These are phyloP conservation scores for Plantago elongata DNA, from an alignment of 257 asterid species.

Conservation along the genomic window DNA sequence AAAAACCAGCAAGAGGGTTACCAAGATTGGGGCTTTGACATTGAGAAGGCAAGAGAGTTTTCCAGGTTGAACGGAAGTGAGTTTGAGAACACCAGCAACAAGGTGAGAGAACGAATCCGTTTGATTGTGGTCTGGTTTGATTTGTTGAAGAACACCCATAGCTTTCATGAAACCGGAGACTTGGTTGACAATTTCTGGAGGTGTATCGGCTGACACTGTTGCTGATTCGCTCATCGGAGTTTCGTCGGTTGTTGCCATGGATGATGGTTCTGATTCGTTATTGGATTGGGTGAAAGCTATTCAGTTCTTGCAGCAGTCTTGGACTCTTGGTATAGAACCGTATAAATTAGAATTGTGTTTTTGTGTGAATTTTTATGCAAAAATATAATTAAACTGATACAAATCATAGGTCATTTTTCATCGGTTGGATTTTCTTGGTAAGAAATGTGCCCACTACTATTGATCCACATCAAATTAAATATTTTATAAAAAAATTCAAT, in stretches of 20 bases:
- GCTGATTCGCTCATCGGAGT: slow-evolving; percentile 6
- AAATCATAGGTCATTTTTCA: too few species aligned
- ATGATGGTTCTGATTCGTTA: too few species aligned
- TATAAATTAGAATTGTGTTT: too few species aligned
- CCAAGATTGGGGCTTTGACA: slow-evolving; percentile 61
- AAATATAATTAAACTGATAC: too few species aligned
- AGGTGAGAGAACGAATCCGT: slow-evolving; percentile 58
- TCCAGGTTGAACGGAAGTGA: slow-evolving; percentile 45
- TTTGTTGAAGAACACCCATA: slow-evolving; percentile 22
- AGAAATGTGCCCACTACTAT: too few species aligned
- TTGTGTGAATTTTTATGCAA: too few species aligned
- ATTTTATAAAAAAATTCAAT: too few species aligned
- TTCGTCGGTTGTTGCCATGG: slow-evolving; percentile 4
- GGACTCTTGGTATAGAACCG: too few species aligned
- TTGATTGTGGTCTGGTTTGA: slow-evolving; percentile 38
- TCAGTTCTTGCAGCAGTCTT: too few species aligned
- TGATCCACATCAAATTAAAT: too few species aligned
- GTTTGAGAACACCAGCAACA: slow-evolving; percentile 50
- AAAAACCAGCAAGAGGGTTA: slow-evolving; percentile 20
- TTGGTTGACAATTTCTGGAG: slow-evolving; percentile 15
- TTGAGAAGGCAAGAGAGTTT: slow-evolving; percentile 61
- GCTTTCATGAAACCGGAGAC: slow-evolving; percentile 17
- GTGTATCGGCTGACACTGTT: slow-evolving; percentile 1
- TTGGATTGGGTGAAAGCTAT: too few species aligned
- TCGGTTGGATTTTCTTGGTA: too few species aligned